Evolutionary conservation across 306 rosid genomes (phyloP).

Genomic region (Vicia sativa): DNA sequence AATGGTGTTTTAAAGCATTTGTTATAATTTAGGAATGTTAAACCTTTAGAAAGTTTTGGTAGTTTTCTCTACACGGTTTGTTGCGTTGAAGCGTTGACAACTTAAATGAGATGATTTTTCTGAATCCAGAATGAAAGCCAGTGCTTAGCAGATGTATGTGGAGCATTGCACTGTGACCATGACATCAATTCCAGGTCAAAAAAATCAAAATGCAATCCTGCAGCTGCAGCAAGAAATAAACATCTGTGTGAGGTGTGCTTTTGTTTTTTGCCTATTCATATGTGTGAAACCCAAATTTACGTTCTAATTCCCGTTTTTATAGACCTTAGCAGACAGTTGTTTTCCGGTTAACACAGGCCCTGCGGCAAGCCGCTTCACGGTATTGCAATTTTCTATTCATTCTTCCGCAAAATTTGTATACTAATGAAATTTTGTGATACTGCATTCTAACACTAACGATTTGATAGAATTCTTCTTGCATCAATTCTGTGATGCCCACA

Average conservation of each 20-base stretch:
- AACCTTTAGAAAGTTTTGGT: not conserved
- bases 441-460: slow-evolving; percentile 31
- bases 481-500: slow-evolving; percentile 81
- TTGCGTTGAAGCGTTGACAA: slow-evolving; percentile 15
- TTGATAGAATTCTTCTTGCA: slow-evolving; percentile 71
- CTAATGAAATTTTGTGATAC: slow-evolving; percentile 16
- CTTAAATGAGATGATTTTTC: slow-evolving; percentile 45
- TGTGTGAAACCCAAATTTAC: slow-evolving; percentile 3
- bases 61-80: slow-evolving; percentile 19
- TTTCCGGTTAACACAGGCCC: slow-evolving; percentile 69
- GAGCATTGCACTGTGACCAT: slow-evolving; percentile 75
- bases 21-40: not conserved
- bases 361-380: slow-evolving; percentile 71
- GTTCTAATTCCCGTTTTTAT: slow-evolving; percentile 34
- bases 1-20: not conserved
- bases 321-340: slow-evolving; percentile 75
- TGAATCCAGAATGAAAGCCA: slow-evolving; percentile 61
- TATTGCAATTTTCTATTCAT: slow-evolving; percentile 39
- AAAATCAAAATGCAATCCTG: slow-evolving; percentile 76
- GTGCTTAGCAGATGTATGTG: slow-evolving; percentile 82
- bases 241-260: slow-evolving; percentile 80
- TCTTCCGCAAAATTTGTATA: slow-evolving; percentile 25
- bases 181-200: slow-evolving; percentile 49
- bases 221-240: slow-evolving; percentile 72
- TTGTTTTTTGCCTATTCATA: slow-evolving; percentile 25